Conservation (phyloP, 192 early-diverging fungal genomes). For the Coemansia sp. region DNA sequence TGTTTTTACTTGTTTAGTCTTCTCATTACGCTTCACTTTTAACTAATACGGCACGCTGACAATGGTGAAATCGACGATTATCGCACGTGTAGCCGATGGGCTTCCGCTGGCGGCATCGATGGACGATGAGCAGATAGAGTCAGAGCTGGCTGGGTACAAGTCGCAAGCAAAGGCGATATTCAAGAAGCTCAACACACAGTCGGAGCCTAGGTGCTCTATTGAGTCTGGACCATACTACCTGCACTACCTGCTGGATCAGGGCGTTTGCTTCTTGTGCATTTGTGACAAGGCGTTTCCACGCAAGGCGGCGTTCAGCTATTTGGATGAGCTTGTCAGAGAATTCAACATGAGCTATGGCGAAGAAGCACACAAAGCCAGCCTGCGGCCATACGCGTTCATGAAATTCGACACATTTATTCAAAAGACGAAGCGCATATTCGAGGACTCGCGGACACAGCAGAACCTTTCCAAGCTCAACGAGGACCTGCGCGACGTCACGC, state of each 20-base stretch:
- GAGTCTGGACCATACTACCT: conserved; percentile 88
- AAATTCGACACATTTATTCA: conserved; percentile 99
- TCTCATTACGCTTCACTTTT: neutral
- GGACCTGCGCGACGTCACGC: conserved; percentile 92
- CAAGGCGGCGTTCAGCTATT: conserved; percentile 90
- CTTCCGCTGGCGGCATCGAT: conserved; percentile 92
- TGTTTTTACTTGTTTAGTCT: neutral
- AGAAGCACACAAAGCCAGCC: conserved; percentile 77
- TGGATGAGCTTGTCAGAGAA: conserved; percentile 94
- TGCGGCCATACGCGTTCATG: conserved; percentile 96
- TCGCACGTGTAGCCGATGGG: conserved; percentile 90
- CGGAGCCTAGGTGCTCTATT: conserved; percentile 91
- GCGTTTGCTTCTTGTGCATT: conserved; percentile 92
- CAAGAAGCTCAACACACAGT: conserved; percentile 79
- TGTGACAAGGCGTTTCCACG: conserved; percentile 91
- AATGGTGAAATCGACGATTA: conserved; percentile 94
- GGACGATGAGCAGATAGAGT: conserved; percentile 83
- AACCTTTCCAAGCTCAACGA: conserved; percentile 94
- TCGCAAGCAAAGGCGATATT: conserved; percentile 93
- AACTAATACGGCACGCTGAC: neutral
- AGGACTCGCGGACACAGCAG: conserved; percentile 89
- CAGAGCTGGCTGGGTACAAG: conserved; percentile 89
- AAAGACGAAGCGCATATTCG: conserved; percentile 95
- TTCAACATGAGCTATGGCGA: conserved; percentile 91
- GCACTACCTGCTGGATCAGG: conserved; percentile 93